Evolutionary conservation across 169 alveolate genomes (phyloP), one percentile per base, ranked within the genome.

Genomic region (Toxoplasma gondii): DNA sequence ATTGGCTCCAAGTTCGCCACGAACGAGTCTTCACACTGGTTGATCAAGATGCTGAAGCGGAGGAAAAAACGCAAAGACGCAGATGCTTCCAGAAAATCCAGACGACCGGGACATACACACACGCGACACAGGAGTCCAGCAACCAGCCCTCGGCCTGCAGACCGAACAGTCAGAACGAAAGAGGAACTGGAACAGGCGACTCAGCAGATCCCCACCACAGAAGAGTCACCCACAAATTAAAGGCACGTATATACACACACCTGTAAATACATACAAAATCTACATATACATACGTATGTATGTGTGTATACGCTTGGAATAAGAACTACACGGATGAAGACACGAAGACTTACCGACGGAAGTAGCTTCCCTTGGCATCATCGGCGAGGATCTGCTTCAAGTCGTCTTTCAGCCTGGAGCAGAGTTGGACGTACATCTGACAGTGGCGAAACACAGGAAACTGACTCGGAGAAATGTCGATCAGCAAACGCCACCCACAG

Each of bases 1-100:
- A 96, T 96, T 36, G 96, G 97, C 80, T 96, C 95, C 83, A 94
- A 39, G 53, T 96, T 94, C 88, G 95, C 96, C n/a, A 94, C 97
- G 88, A 96, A 96, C 36, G 96, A 92, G 69, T 93, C 96, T 53
- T 96, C 96, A 58, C 96, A 96, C 91, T 94, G 96, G 88, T 92
- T 94, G 53, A 96, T 93, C n/a, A 96, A 54, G 36, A 96, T 95
- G 49, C 96, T 93, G 95, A 31, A 45, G 64, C 49, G 45, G 49
- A 44, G 24, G 16, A 86, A 43, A 43, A 4, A 36, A 17, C 9
- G 64, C 31, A 41, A 53, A 17, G 86, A 17, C 41, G 41, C 86
- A 16, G n/a, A n/a, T n/a, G n/a, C n/a, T n/a, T n/a, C n/a, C n/a
- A n/a, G n/a, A n/a, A n/a, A n/a, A n/a, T n/a, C n/a, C n/a, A n/a